Evolutionary conservation across 441 rosid species (phyloP), one percentile per base, ranked within the genome.

Genomic region (Arabidopsis hybrid): DNA sequence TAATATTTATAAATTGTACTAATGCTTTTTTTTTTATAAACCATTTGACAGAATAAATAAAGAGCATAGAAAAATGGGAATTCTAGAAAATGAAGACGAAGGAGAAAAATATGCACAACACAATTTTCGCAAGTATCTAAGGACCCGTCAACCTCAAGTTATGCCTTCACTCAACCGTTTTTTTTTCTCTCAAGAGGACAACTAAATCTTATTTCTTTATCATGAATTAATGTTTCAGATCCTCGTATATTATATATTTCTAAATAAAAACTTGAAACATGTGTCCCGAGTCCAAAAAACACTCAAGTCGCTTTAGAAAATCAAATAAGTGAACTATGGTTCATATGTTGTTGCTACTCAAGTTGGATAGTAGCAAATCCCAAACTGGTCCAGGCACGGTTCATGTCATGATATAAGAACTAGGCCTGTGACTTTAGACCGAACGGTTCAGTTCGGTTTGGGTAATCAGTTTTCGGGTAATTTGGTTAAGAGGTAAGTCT

Each of bases 141-240:
- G 85, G 45, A 88, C 85, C 2, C 87, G 90, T 13, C 83, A 80
- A 1, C 87, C 90, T 0, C 82, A 88, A 82, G 56, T 88, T 69
- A 88, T 88, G 88, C 87, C 90, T 31, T 17, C 87, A 58, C 74
- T 88, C 79, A 88, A 88, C 51, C 79, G 69, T n/a, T n/a, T n/a
- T 53, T 84, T 88, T 78, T 88, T 88, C 86, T 76, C 89, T 40
- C 34, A 70, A 46, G 80, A 82, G 3, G 42, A 60, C 42, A 32
- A 61, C 1, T 74, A 51, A 45, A 67, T 43, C 2, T 1, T 10
- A 5, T 60, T 49, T 60, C 42, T 32, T 36, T 26, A 2, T 26
- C 2, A 26, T 26, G 29, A 26, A 26, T 26, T 26, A 26, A 26
- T 26, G 29, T 26, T 29, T 47, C 32, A 40, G 64, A 45, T 34